Percentiles rank a stretch among this genome's conserved stretches.
Evolutionary conservation across 768 basidiomycete genomes (phyloP).

Genomic region (Calocybe cyanea): DNA sequence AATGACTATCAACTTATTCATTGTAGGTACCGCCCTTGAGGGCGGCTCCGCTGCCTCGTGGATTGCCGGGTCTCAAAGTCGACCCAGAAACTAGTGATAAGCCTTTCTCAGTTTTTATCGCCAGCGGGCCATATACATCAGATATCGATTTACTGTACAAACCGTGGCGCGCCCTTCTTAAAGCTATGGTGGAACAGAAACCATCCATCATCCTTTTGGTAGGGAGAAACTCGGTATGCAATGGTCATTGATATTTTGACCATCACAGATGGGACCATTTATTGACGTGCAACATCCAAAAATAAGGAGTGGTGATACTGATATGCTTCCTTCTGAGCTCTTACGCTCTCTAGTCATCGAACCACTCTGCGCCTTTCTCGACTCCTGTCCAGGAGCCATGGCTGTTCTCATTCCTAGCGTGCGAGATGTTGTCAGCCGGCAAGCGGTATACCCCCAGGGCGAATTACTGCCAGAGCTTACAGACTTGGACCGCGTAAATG

Average conservation of each 20-base stretch:
- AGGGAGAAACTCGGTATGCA: slow-evolving; percentile 3
- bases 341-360: slow-evolving; percentile 65
- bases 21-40: slow-evolving; percentile 60
- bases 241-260: background rate
- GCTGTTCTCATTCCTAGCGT: slow-evolving; percentile 81
- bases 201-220: slow-evolving; percentile 83
- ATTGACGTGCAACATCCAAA: slow-evolving; percentile 73
- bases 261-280: slow-evolving; percentile 84
- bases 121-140: slow-evolving; percentile 82
- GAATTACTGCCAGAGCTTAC: slow-evolving; percentile 45
- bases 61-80: slow-evolving; percentile 24
- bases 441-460: slow-evolving; percentile 83
- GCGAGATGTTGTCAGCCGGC: slow-evolving; percentile 73
- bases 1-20: background rate
- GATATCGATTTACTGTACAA: slow-evolving; percentile 76
- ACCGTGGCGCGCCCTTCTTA: slow-evolving; percentile 62
- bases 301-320: slow-evolving; percentile 72
- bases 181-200: slow-evolving; percentile 55
- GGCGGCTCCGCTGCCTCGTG: slow-evolving; percentile 30
- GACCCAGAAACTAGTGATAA: slow-evolving; percentile 38
- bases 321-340: slow-evolving; percentile 57
- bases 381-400: slow-evolving; percentile 60
- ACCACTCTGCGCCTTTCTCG: slow-evolving; percentile 53
- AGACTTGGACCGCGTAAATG: slow-evolving; percentile 49
- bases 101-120: slow-evolving; percentile 64